These are phyloP conservation scores for Silybum marianum DNA, from an alignment of 129 eudicot species.

Conservation along the genomic window DNA sequence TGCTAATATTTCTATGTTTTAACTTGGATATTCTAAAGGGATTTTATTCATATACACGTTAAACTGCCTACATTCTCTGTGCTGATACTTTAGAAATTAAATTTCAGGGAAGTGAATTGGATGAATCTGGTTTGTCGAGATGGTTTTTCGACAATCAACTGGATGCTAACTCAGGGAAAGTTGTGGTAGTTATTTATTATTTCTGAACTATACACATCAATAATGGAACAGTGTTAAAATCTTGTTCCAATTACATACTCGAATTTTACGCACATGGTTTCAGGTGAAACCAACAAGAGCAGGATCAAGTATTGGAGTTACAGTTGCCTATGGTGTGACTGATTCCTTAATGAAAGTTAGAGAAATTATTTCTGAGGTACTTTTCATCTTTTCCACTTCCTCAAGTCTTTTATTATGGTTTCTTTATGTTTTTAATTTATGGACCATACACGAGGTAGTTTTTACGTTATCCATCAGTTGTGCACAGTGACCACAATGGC, in stretches of 20 bases:
- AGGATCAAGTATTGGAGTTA: constrained; percentile 95
- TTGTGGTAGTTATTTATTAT: constrained; percentile 59
- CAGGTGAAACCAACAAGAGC: constrained; percentile 98
- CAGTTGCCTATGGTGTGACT: constrained; percentile 85
- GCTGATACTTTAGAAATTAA: constrained; percentile 4
- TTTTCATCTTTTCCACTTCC: constrained; percentile 4
- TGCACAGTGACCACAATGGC: background rate
- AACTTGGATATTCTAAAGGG: background rate
- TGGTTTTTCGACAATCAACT: constrained; percentile 73
- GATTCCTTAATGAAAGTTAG: constrained; percentile 71
- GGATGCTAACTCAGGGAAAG: constrained; percentile 73
- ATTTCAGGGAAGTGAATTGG: constrained; percentile 61
- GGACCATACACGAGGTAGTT: background rate
- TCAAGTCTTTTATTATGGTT: background rate
- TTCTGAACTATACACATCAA: background rate
- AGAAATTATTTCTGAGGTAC: constrained; percentile 71
- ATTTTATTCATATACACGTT: background rate
- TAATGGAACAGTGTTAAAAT: background rate
- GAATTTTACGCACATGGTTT: constrained; percentile 16
- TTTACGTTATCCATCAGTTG: background rate
- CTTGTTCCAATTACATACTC: constrained; percentile 20
- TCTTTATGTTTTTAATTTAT: constrained; percentile 6
- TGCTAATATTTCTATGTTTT: background rate
- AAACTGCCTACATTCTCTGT: background rate
- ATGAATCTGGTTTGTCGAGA: constrained; percentile 52